Conservation (phyloP, 352 stramenopile species). For the Phytophthora rubi region DNA sequence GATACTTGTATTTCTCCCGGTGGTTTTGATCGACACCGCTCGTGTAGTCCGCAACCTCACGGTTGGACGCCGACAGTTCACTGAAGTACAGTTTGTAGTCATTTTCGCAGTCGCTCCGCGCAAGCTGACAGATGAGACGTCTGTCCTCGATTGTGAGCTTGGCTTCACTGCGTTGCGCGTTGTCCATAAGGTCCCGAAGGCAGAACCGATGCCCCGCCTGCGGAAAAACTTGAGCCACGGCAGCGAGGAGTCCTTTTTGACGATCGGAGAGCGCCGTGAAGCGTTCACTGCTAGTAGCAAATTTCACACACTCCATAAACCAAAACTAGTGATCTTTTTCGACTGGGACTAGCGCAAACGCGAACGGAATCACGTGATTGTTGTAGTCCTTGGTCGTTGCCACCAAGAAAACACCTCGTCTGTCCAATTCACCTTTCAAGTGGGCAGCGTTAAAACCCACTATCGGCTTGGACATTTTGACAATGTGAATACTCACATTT, state of each 20-base stretch:
- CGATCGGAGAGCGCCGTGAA: slow-evolving; percentile 5
- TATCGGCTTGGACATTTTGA: too few relatives aligned
- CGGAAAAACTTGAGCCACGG: not conserved
- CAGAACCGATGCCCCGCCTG: slow-evolving; percentile 5
- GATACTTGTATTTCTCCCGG: slow-evolving; percentile 25
- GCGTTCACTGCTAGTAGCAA: not conserved
- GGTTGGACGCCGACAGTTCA: not conserved
- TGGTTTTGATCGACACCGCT: slow-evolving; percentile 16
- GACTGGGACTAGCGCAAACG: slow-evolving; percentile 11
- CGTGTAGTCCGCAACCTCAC: slow-evolving; percentile 2
- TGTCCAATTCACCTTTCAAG: slow-evolving; percentile 19
- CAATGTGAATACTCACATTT: not conserved
- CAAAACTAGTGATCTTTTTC: slow-evolving; percentile 37
- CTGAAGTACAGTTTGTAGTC: slow-evolving; percentile 7
- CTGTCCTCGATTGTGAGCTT: slow-evolving; percentile 4
- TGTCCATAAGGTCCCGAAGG: slow-evolving; percentile 15
- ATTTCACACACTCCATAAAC: slow-evolving; percentile 18
- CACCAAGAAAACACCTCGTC: slow-evolving; percentile 17
- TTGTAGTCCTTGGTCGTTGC: slow-evolving; percentile 32
- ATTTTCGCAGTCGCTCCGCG: slow-evolving; percentile 10
- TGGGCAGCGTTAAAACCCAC: too few relatives aligned
- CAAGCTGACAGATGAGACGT: not conserved
- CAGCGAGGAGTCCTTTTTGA: slow-evolving; percentile 2
- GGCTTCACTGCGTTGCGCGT: not conserved
- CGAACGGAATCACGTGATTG: slow-evolving; percentile 36